A percentile compares a stretch with the other conserved stretches of the same genome.
phyloP scores from a whole-genome alignment of 2,329 filamentous ascomycete species.

The Colletotrichum agaves region DNA sequence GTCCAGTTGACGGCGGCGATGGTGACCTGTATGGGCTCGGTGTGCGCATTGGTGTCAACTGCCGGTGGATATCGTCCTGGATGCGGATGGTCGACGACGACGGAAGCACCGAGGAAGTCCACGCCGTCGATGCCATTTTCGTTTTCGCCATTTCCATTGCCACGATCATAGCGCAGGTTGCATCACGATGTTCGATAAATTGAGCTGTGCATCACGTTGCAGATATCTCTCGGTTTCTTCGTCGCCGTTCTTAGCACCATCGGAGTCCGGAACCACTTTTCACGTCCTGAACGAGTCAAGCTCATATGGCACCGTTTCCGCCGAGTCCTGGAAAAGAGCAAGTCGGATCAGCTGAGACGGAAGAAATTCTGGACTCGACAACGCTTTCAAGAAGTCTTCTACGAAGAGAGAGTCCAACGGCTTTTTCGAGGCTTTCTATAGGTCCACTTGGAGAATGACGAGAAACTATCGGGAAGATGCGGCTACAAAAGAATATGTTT shows the following conservation, averaged over 20 bases:
- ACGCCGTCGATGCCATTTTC: conserved; percentile 8
- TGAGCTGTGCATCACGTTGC: conserved; percentile 13
- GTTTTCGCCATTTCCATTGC: conserved; percentile 17
- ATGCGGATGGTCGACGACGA: not conserved
- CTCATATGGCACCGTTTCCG: not conserved
- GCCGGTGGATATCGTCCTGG: conserved; percentile 7
- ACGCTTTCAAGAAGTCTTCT: not conserved
- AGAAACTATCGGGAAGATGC: not conserved
- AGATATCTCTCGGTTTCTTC: conserved; percentile 16
- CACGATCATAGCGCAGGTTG: not conserved
- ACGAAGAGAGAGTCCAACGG: not conserved
- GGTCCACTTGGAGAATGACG: not conserved
- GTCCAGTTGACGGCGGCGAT: conserved; percentile 11
- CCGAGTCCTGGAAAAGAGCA: conserved; percentile 1
- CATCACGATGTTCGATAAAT: not conserved
- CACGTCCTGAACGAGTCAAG: not conserved
- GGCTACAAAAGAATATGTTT: not conserved
- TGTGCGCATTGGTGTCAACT: conserved; percentile 15
- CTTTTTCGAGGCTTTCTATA: not conserved
- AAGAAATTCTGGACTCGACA: not conserved
- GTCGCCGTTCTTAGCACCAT: conserved; percentile 12
- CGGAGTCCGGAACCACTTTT: not conserved
- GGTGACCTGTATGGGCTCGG: conserved; percentile 14
- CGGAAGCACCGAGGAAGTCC: not conserved
- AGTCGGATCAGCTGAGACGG: not conserved